phyloP scores from a whole-genome alignment of 345 rosid genomes.

The Citrus australasica region DNA sequence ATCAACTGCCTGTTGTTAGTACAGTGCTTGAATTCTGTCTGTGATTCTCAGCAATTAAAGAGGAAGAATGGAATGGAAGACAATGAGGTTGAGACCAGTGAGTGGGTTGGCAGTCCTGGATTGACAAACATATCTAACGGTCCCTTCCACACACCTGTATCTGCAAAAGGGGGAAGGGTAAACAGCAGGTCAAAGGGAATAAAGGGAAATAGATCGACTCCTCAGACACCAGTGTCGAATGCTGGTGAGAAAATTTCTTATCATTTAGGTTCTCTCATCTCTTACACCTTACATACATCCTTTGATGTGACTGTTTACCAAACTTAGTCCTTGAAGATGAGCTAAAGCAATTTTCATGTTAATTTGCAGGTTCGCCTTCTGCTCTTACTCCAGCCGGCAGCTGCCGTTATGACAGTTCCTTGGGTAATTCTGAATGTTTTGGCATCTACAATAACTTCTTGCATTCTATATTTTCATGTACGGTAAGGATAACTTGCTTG shows the following conservation, averaged over 20 bases:
- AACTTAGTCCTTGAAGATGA: not conserved
- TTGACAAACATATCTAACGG: constrained; percentile 35
- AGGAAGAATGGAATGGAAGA: constrained; percentile 45
- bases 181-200: constrained; percentile 54
- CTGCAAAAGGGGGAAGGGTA: constrained; percentile 64
- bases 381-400: constrained; percentile 76
- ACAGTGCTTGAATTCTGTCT: constrained; percentile 7
- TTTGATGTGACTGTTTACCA: not conserved
- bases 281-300: not conserved
- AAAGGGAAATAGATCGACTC: constrained; percentile 53
- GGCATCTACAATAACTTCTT: not conserved
- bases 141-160: constrained; percentile 70
- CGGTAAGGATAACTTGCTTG: constrained; percentile 15
- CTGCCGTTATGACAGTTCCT: constrained; percentile 96
- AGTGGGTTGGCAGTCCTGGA: constrained; percentile 48
- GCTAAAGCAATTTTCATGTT: constrained; percentile 1
- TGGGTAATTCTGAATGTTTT: constrained; percentile 47
- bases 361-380: constrained; percentile 68
- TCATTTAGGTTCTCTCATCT: not conserved
- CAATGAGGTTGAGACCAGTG: constrained; percentile 39
- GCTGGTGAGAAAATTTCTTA: constrained; percentile 40
- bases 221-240: constrained; percentile 70
- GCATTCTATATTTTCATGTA: constrained; percentile 8
- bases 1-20: constrained; percentile 9
- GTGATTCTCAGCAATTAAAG: constrained; percentile 50